These are phyloP conservation scores for Cordyceps militaris DNA, from an alignment of 2,329 filamentous ascomycete species.

Conservation along the genomic window DNA sequence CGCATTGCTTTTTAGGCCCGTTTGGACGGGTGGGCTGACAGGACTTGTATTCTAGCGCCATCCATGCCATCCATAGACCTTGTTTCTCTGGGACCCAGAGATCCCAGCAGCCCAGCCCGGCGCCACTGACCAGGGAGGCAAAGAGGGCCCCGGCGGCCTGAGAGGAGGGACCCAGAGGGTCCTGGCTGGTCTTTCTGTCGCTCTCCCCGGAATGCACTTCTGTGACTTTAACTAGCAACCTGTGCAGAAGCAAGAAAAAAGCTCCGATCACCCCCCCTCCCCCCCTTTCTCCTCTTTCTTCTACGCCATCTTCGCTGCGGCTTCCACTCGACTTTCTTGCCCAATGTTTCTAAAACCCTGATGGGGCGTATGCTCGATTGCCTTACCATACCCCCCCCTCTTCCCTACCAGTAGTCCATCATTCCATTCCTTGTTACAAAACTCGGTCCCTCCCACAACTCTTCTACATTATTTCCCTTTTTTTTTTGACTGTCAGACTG, in stretches of 20 bases:
- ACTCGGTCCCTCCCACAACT: neutral
- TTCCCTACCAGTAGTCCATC: neutral
- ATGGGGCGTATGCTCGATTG: neutral
- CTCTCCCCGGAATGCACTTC: slow-evolving; percentile 7
- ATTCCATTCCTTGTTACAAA: neutral
- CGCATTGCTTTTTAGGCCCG: too few relatives aligned
- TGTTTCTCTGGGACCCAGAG: neutral
- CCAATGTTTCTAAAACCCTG: slow-evolving; percentile 5
- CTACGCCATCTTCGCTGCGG: neutral
- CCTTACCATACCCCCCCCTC: neutral
- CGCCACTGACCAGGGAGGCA: too few relatives aligned
- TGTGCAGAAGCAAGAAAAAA: slow-evolving; percentile 6
- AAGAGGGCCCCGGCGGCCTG: neutral
- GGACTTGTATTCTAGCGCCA: too few relatives aligned
- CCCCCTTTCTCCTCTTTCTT: neutral
- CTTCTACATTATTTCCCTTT: neutral
- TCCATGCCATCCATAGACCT: too few relatives aligned
- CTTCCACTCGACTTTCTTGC: neutral
- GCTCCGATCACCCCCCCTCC: slow-evolving; percentile 8
- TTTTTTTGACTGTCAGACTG: slow-evolving; percentile 7
- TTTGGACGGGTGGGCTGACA: too few relatives aligned
- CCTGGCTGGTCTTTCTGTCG: neutral
- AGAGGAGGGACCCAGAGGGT: neutral
- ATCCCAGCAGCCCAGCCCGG: too few relatives aligned
- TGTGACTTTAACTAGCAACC: neutral